Evolutionary conservation across 257 asterid genomes (phyloP).

Genomic region (Mitragyna speciosa): DNA sequence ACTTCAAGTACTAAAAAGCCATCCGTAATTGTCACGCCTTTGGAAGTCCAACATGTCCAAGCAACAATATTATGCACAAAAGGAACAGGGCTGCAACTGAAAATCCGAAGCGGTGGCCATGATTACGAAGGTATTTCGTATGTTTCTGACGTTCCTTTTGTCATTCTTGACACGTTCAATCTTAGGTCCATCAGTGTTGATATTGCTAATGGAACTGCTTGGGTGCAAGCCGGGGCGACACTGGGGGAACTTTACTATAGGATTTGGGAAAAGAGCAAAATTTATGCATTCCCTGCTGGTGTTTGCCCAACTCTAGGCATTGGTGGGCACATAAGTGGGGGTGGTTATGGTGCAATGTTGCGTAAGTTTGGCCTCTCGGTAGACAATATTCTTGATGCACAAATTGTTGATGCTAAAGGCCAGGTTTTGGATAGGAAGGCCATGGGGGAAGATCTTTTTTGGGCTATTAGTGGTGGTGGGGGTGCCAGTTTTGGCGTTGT

Average conservation of each 20-base stretch:
- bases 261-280: conserved; percentile 33
- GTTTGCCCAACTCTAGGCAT: conserved; percentile 47
- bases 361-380: conserved; percentile 31
- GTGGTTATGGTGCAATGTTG: conserved; percentile 23
- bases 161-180: conserved; percentile 46
- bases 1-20: conserved; percentile 35
- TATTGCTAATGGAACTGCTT: conserved; percentile 25
- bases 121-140: conserved; percentile 49
- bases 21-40: conserved; percentile 36
- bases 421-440: conserved; percentile 32
- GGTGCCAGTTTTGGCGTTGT: conserved; percentile 25
- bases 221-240: conserved; percentile 43
- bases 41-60: conserved; percentile 15
- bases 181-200: conserved; percentile 28
- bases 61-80: conserved; percentile 34
- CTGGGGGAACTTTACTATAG: conserved; percentile 42
- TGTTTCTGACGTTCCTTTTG: conserved; percentile 22
- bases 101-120: conserved; percentile 57
- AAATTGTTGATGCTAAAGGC: conserved; percentile 40
- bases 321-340: conserved; percentile 30
- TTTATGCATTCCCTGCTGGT: conserved; percentile 42
- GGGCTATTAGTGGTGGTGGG: conserved; percentile 30
- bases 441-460: conserved; percentile 50
- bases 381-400: conserved; percentile 45
- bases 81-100: conserved; percentile 27